phyloP scores from a whole-genome alignment of 257 asterid genomes.

The Nicotiana tomentosiformis region DNA sequence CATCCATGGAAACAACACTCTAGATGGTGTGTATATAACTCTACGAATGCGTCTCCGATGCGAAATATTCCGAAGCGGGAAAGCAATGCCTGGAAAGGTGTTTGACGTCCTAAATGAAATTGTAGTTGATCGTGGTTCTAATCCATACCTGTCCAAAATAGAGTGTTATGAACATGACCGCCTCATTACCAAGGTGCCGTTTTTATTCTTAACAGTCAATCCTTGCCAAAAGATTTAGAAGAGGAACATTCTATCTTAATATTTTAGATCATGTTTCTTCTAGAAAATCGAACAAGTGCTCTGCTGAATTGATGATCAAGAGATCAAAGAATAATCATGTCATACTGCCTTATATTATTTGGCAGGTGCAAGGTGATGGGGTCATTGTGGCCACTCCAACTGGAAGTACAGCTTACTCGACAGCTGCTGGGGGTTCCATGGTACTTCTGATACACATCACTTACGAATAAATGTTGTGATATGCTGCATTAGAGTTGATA shows the following conservation, averaged over 20 bases:
- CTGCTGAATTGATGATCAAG: conserved; percentile 5
- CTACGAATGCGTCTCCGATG: conserved; percentile 97
- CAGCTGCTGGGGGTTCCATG: conserved; percentile 99
- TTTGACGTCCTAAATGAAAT: conserved; percentile 91
- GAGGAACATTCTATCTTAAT: not conserved
- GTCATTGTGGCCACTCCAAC: conserved; percentile 99
- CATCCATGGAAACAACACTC: conserved; percentile 82
- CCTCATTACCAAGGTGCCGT: conserved; percentile 88
- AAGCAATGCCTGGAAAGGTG: conserved; percentile 86
- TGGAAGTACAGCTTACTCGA: conserved; percentile 98
- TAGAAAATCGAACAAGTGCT: not conserved
- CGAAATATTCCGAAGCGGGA: conserved; percentile 87
- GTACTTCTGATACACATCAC: conserved; percentile 21
- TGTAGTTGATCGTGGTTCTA: conserved; percentile 98
- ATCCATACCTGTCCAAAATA: conserved; percentile 94
- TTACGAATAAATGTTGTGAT: conserved; percentile 4
- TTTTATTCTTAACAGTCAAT: not conserved
- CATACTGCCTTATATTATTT: not conserved
- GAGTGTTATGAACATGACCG: conserved; percentile 97
- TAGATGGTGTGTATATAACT: conserved; percentile 89
- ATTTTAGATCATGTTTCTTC: not conserved
- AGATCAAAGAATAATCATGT: not conserved
- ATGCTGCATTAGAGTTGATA: not conserved
- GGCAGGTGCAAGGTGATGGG: conserved; percentile 98
- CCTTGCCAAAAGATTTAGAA: not conserved